Conservation (phyloP, 106 monocot species). For the Dendrobium officinale region DNA sequence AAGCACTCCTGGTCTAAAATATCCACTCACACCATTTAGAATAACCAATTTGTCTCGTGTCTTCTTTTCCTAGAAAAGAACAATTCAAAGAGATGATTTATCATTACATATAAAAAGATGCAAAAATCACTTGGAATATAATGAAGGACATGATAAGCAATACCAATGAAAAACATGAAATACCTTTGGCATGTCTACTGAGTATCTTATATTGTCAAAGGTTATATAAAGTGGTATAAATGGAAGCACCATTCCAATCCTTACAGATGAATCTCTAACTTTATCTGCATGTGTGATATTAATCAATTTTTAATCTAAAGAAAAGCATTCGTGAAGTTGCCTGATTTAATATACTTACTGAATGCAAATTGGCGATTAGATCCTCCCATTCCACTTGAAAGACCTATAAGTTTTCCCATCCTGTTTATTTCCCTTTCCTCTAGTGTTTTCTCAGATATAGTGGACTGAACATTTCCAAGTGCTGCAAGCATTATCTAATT, state of each 20-base stretch:
- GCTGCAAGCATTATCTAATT: background rate
- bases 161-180: too few relatives aligned
- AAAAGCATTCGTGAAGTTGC: background rate
- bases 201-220: background rate
- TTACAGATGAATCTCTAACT: background rate
- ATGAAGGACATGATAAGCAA: too few relatives aligned
- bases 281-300: too few relatives aligned
- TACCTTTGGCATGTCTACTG: background rate
- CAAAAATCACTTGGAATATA: background rate
- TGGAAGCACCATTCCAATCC: background rate
- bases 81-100: background rate
- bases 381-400: background rate
- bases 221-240: background rate
- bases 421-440: background rate
- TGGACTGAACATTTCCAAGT: background rate
- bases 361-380: background rate
- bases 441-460: background rate
- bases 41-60: background rate
- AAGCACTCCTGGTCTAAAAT: constrained; percentile 28
- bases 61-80: background rate
- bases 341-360: background rate
- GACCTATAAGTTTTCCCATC: background rate
- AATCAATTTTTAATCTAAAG: too few relatives aligned
- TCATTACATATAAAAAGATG: background rate
- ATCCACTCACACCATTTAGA: constrained; percentile 7